Percentiles rank a stretch among this genome's conserved stretches.
Conservation (phyloP, 371 early-diverging fungal genomes). For the Rhizopus arrhizus region DNA sequence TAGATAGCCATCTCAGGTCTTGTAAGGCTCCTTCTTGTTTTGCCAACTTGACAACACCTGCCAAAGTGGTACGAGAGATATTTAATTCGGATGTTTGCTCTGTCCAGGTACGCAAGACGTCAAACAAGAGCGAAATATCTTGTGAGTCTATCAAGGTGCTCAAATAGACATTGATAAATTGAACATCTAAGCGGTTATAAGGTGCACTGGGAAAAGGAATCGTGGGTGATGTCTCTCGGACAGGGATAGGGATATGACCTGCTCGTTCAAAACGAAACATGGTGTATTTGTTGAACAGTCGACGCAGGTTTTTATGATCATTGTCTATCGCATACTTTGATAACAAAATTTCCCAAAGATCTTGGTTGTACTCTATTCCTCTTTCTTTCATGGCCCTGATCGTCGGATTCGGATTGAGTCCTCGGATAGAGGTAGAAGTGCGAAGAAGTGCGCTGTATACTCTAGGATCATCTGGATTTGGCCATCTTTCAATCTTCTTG, state of each 20-base stretch:
- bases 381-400: constrained; percentile 13
- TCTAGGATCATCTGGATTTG: background rate
- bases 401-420: constrained; percentile 11
- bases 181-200: constrained; percentile 39
- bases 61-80: constrained; percentile 5
- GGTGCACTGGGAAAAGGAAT: constrained; percentile 52
- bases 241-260: constrained; percentile 49
- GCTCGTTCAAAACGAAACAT: constrained; percentile 44
- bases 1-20: constrained; percentile 25
- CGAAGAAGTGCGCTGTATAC: background rate
- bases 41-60: constrained; percentile 20
- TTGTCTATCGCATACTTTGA: constrained; percentile 14
- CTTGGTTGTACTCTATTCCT: constrained; percentile 13
- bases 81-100: constrained; percentile 26
- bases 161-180: constrained; percentile 47
- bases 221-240: constrained; percentile 33
- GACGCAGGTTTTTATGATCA: constrained; percentile 16
- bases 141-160: constrained; percentile 39
- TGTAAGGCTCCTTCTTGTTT: constrained; percentile 20
- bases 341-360: constrained; percentile 18
- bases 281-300: constrained; percentile 43
- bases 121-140: constrained; percentile 45
- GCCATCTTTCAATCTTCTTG: background rate
- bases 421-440: background rate
- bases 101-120: constrained; percentile 36